These are phyloP conservation scores for Prunus davidiana DNA, from an alignment of 306 rosid genomes.

Conservation along the genomic window DNA sequence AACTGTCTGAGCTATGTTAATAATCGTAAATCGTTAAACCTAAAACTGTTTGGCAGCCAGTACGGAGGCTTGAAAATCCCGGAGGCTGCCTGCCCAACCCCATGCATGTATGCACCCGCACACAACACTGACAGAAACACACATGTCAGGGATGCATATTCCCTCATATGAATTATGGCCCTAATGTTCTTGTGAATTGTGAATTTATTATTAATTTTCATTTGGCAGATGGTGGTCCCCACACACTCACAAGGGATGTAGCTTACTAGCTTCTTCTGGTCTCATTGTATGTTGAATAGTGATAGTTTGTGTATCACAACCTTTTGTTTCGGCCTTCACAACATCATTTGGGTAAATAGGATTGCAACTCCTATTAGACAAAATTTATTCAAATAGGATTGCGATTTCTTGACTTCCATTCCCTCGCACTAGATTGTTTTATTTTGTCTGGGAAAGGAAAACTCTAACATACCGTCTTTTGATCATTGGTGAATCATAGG, in stretches of 20 bases:
- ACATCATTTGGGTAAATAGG: background rate
- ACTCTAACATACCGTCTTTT: background rate
- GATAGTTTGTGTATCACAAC: background rate
- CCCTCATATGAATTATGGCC: background rate
- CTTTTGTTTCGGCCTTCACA: background rate
- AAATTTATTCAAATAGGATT: background rate
- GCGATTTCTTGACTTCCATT: background rate
- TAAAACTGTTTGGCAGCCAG: too few species aligned
- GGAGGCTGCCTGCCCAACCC: background rate
- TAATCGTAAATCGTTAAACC: too few species aligned
- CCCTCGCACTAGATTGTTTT: background rate
- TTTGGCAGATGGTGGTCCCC: slow-evolving; percentile 69
- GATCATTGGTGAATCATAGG: background rate
- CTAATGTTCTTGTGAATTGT: slow-evolving; percentile 6
- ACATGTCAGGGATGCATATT: background rate
- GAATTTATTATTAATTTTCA: slow-evolving; percentile 6
- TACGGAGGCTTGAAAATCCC: background rate
- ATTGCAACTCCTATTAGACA: background rate
- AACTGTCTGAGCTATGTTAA: too few species aligned
- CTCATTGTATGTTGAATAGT: slow-evolving; percentile 53
- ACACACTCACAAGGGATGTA: slow-evolving; percentile 81
- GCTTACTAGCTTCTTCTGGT: slow-evolving; percentile 62
- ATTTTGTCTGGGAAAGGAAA: background rate
- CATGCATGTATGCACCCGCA: background rate
- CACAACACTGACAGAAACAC: background rate